phyloP scores from a whole-genome alignment of 2,329 filamentous ascomycete species.

The Elsinoe batatas region DNA sequence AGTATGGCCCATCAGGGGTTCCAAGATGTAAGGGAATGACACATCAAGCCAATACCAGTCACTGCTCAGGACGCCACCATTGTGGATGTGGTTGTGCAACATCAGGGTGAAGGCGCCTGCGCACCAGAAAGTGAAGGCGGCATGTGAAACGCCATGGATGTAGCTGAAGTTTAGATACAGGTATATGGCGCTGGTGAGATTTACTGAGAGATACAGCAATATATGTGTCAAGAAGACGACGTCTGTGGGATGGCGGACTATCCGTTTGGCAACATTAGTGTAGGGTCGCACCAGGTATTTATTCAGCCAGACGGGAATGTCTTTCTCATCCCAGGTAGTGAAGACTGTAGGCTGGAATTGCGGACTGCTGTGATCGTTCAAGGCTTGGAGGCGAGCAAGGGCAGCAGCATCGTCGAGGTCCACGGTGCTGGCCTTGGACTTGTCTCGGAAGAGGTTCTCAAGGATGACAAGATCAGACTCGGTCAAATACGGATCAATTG shows the following conservation, averaged over 20 bases:
- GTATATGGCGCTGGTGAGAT: conserved; percentile 56
- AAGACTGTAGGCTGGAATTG: neutral
- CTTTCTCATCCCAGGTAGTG: neutral
- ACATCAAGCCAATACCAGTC: conserved; percentile 48
- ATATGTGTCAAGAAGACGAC: conserved; percentile 72
- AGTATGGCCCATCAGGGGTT: conserved; percentile 71
- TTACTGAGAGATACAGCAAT: conserved; percentile 59
- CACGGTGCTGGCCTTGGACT: no score
- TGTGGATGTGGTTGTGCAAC: conserved; percentile 79
- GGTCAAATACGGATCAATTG: no score
- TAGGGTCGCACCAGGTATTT: conserved; percentile 51
- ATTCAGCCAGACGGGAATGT: conserved; percentile 26
- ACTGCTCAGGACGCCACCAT: conserved; percentile 55
- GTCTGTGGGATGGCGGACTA: conserved; percentile 59
- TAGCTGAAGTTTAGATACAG: conserved; percentile 49
- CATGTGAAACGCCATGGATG: neutral
- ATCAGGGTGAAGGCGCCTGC: conserved; percentile 67
- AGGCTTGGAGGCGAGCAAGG: neutral
- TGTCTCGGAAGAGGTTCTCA: no score
- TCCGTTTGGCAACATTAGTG: conserved; percentile 41
- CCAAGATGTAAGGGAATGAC: conserved; percentile 61
- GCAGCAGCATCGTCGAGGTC: neutral
- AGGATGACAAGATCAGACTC: no score
- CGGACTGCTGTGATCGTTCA: neutral
- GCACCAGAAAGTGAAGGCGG: conserved; percentile 56